Evolutionary conservation across 441 rosid genomes (phyloP), one percentile per base, ranked within the genome.

Genomic region (Erysimum cheiri): DNA sequence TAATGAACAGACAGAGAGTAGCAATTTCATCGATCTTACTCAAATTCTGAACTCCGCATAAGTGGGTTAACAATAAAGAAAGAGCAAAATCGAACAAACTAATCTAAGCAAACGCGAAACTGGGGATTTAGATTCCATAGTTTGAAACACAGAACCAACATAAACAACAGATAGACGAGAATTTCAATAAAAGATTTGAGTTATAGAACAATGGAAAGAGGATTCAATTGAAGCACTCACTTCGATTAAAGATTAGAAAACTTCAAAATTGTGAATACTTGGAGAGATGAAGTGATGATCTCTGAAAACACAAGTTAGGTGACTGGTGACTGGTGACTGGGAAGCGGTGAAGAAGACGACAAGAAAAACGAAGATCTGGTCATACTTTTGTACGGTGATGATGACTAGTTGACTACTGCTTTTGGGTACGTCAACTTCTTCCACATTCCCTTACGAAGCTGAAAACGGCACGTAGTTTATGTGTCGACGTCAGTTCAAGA

Each of bases 331-430:
- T 19, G 22, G 22, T n/a, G n/a, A n/a, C n/a, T n/a, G n/a, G n/a
- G 35, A 54, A 55, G 13, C 61, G 64, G 64, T 15, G 40, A 35
- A 32, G 63, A 62, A 71, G 56, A 71, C 36, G 63, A 61, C 68
- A 26, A 61, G 37, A 52, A 19, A 24, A 53, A 14, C 11, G 29
- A 71, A 53, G 63, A 32, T 61, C 62, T 39, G 41, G 4, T 32
- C 52, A 26, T 50, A 12, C 3, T 13, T 36, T 66, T 66, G 33
- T 32, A 12, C 43, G 29, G 46, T 53, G 53, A 22, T 37, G 33
- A 46, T 68, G 47, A 37, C n/a, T 37, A 9, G n/a, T n/a, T n/a
- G n/a, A n/a, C n/a, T n/a, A n/a, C 39, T 35, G 24, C 24, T 22
- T 22, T 22, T 22, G 24, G 10, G 40, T 36, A 36, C 40, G 40